Evolutionary conservation across 2,329 filamentous ascomycete genomes (phyloP), one percentile per base, ranked within the genome.

Genomic region (Fusarium poae): DNA sequence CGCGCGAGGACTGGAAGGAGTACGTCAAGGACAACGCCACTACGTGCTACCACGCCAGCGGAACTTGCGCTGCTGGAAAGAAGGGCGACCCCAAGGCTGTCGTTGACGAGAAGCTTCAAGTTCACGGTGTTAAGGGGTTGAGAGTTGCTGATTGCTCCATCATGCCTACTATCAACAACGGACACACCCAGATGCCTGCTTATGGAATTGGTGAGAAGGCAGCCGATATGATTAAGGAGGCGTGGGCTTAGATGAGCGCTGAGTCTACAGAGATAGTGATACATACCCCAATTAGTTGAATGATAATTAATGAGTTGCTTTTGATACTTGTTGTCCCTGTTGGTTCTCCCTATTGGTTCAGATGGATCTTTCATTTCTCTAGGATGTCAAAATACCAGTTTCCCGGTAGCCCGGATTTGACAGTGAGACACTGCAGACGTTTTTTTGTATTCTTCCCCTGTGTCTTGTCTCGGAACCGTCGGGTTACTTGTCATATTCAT

Each of bases 1-100:
- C 79, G 1, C 79, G 87, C 16, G 72, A 74, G 15, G 72, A 90
- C 40, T 90, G 88, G 88, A 78, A 84, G 35, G 80, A 82, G 1
- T 85, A 84, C 69, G 84, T 90, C 8, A 85, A 82, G 71, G 77
- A 89, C 32, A 81, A 88, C 72, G 87, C 85, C n/a, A 88, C 86
- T 4, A 89, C 87, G 25, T 88, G 86, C 29, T 74, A 72, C 43
- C 73, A 76, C 43, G 68, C 74, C 6, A 63, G 66, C n/a, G 72
- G 73, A 16, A 79, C 78, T 5, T 77, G 75, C 53, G 71, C 72
- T 5, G 79, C 79, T 73, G 78, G 78, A 9, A 78, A 70, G 44
- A 55, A 51, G 2, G 79, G 79, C 13, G 86, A 91, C 70, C 76
- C 80, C 3, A 83, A 82, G 71, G 83, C 85, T 12, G 86, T 89